Conservation (phyloP, 2,329 filamentous ascomycete species). For the Hysterium pulicare region DNA sequence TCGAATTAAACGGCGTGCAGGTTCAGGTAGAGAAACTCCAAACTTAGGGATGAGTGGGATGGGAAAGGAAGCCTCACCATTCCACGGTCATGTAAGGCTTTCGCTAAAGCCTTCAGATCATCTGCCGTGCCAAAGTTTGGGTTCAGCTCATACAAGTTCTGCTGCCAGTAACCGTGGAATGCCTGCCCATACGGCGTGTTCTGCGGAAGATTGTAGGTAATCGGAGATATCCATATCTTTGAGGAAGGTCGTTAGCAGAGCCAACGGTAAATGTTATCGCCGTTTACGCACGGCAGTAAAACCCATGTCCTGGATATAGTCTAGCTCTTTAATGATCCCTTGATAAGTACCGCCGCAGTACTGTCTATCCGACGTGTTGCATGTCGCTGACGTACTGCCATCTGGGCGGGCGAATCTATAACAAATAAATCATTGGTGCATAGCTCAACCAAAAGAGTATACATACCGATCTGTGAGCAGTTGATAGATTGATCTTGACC, state of each 20-base stretch:
- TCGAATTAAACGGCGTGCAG: neutral
- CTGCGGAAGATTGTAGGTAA: slow-evolving; percentile 42
- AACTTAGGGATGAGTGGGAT: too few relatives aligned
- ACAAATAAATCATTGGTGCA: neutral
- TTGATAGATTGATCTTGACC: slow-evolving; percentile 41
- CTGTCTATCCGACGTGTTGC: slow-evolving; percentile 27
- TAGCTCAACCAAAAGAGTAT: neutral
- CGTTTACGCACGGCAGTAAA: slow-evolving; percentile 51
- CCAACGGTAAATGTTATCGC: neutral
- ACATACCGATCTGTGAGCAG: slow-evolving; percentile 39
- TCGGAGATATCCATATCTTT: slow-evolving; percentile 48
- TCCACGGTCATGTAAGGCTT: slow-evolving; percentile 52
- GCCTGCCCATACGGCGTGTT: slow-evolving; percentile 42
- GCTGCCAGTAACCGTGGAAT: slow-evolving; percentile 54
- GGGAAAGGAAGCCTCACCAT: slow-evolving; percentile 43
- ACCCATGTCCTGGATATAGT: slow-evolving; percentile 62
- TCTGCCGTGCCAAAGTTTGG: slow-evolving; percentile 56
- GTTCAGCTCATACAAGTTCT: slow-evolving; percentile 54
- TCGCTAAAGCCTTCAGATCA: slow-evolving; percentile 57
- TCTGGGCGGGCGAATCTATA: slow-evolving; percentile 37
- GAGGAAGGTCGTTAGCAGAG: neutral
- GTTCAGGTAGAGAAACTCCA: neutral
- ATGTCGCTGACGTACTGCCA: slow-evolving; percentile 38
- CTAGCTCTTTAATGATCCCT: slow-evolving; percentile 57
- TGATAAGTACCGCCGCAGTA: slow-evolving; percentile 63